Evolutionary conservation across 495 filamentous ascomycete species (phyloP), one percentile per base, ranked within the genome.

Genomic region (Xylaria cubensis): DNA sequence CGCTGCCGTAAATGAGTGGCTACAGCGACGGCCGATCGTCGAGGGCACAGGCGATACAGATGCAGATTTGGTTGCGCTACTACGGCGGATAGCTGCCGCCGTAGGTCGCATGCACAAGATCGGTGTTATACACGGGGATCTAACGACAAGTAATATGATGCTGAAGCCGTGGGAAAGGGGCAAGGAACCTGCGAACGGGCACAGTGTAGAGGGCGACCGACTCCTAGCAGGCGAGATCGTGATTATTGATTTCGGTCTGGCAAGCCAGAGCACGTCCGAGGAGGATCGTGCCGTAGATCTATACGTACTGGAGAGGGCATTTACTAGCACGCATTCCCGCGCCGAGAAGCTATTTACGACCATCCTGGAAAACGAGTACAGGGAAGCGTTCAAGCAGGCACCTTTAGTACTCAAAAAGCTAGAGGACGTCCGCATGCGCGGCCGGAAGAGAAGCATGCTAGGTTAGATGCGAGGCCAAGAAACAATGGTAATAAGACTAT

Each of bases 61-160:
- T 64, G 71, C 68, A 19, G 77, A 82, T 12, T 70, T 88, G 17
- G 76, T 82, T 44, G 86, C 79, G 29, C 77, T 97, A 78, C 90
- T 98, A 89, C 83, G 83, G 66, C 85, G 87, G 78, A 90, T 98
- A 70, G 96, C 95, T 0, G 70, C 77, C 17, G 90, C 89, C 7
- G 89, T 98, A 21, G 96, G 94, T n/a, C 85, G 78, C 53, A 83
- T 99, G 82, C 96, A 99, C 84, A 86, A 84, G 64, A 86, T 88
- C 24, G 95, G 96, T 19, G 90, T 98, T 55, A 88, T 97, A 62
- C 96, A 99, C 85, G 96, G 96, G 56, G 96, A 99, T 83, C 82
- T 99, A 84, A 99, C 97, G 71, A 99, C 95, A 70, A 98, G 95
- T 82, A 99, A 99, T 83, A 84, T 99, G 81, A 98, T 99, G 90